Evolutionary conservation across 163 green algal species (phyloP), one percentile per base, ranked within the genome.

Genomic region (Picocystis sp.): DNA sequence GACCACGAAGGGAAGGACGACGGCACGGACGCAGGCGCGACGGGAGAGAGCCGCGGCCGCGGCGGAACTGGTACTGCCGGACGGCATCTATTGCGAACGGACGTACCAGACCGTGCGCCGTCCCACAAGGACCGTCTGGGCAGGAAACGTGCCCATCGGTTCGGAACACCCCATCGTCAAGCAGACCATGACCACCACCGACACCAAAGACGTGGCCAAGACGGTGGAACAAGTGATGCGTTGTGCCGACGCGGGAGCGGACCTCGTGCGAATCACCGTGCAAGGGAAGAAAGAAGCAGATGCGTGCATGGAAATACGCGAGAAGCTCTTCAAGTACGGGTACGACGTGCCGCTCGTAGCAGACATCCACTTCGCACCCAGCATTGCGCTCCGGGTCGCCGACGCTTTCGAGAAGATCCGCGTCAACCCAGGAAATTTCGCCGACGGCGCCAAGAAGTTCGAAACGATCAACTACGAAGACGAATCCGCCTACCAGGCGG

Each of bases 361-460:
- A 1, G 91, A 99, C 73, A 99, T 99, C 70, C 91, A 99, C 70
- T 99, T 99, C 76, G 80, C 92, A 70, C 91, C 91, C 12, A 66
- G 62, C 22, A 80, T 97, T 9, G 91, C 91, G 5, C 86, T 94
- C 74, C 83, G 86, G 72, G 90, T 99, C 55, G 88, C 89, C 2
- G 91, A 99, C 2, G 85, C 83, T 12, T 99, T 98, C 65, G 88
- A 99, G 73, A 99, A 99, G 74, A 96, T 98, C 67, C 82, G 91
- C 53, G 81, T 99, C 63, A 99, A 99, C 76, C 91, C 91, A 9
- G 91, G 91, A 52, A 99, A 99, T 72, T 99, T 93, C 81, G 88
- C 79, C 22, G 85, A 95, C 46, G 87, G 84, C 9, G 72, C 75
- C 56, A 97, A 97, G 71, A 91, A 65, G 19, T 94, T 96, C 67